Percentiles rank a stretch among this genome's conserved stretches.
phyloP scores from a whole-genome alignment of 805 yeast genomes.

The Candida sanyiensis region DNA sequence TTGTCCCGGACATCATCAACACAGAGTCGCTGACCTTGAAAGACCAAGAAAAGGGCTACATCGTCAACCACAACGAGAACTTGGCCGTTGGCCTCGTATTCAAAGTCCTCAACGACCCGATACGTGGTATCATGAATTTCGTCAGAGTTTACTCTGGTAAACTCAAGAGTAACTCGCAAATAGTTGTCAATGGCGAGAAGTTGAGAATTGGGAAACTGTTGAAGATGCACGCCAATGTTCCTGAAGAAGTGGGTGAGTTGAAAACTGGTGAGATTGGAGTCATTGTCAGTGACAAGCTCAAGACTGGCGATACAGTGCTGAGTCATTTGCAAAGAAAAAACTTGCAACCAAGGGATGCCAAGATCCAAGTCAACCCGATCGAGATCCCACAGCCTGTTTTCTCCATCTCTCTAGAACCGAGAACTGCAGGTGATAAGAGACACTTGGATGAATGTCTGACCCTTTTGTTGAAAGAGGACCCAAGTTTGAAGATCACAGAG shows the following conservation, averaged over 20 bases:
- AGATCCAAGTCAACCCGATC: slow-evolving; percentile 64
- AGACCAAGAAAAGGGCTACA: slow-evolving; percentile 41
- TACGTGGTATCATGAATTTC: slow-evolving; percentile 76
- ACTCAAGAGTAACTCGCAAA: slow-evolving; percentile 53
- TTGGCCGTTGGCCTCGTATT: slow-evolving; percentile 80
- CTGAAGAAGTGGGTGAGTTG: slow-evolving; percentile 61
- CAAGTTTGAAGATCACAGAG: slow-evolving; percentile 63
- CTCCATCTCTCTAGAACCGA: slow-evolving; percentile 78
- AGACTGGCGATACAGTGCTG: slow-evolving; percentile 88
- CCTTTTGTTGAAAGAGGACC: slow-evolving; percentile 78
- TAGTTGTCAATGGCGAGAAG: slow-evolving; percentile 63
- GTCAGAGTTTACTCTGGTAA: slow-evolving; percentile 85
- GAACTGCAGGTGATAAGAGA: slow-evolving; percentile 72
- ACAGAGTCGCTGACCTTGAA: slow-evolving; percentile 29
- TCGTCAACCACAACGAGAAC: slow-evolving; percentile 51
- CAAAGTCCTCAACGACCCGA: slow-evolving; percentile 83
- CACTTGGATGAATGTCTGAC: slow-evolving; percentile 65
- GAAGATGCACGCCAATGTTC: slow-evolving; percentile 83
- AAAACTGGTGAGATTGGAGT: slow-evolving; percentile 88
- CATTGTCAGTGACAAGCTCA: slow-evolving; percentile 47
- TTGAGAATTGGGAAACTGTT: slow-evolving; percentile 64
- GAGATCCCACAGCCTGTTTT: slow-evolving; percentile 89
- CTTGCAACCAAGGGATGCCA: slow-evolving; percentile 38
- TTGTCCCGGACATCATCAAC: slow-evolving; percentile 45
- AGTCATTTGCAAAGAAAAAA: slow-evolving; percentile 51